Evolutionary conservation across 768 basidiomycete species (phyloP).

Genomic region (Lanmaoa rubissima): DNA sequence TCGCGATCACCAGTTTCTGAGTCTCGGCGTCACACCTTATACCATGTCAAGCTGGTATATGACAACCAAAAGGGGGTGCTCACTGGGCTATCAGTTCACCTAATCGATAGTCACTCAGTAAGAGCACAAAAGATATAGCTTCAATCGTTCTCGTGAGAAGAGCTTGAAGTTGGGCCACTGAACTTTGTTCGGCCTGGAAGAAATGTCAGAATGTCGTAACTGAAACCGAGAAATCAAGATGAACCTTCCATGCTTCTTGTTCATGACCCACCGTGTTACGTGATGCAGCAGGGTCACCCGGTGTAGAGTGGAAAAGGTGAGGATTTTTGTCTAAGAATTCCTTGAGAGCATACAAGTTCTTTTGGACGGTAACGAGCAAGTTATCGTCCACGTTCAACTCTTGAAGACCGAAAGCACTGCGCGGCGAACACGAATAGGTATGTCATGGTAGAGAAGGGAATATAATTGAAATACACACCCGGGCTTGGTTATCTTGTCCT

Average conservation of each 20-base stretch:
- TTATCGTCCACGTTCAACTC: conserved; percentile 64
- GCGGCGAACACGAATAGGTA: background rate
- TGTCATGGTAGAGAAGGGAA: background rate
- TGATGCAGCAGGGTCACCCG: conserved; percentile 60
- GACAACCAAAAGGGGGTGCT: conserved; percentile 26
- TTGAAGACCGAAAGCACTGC: conserved; percentile 45
- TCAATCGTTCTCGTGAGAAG: conserved; percentile 87
- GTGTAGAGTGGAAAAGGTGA: conserved; percentile 81
- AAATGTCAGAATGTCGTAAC: conserved; percentile 10
- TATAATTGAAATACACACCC: conserved; percentile 42
- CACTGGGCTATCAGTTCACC: conserved; percentile 82
- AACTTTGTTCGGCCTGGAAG: conserved; percentile 72
- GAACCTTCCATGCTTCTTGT: conserved; percentile 88
- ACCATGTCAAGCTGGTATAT: conserved; percentile 6
- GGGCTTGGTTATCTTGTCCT: conserved; percentile 64
- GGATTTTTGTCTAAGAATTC: conserved; percentile 79
- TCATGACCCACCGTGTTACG: conserved; percentile 58
- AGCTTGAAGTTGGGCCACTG: conserved; percentile 71
- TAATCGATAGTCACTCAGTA: conserved; percentile 88
- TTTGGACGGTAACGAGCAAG: conserved; percentile 66
- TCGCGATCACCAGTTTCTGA: conserved; percentile 62
- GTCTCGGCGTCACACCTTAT: conserved; percentile 68
- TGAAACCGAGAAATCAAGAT: conserved; percentile 4
- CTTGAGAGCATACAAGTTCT: conserved; percentile 74
- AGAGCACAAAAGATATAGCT: conserved; percentile 89